These are phyloP conservation scores for Uromyces viciae-fabae DNA, from an alignment of 1,284 basidiomycete genomes.

Conservation along the genomic window DNA sequence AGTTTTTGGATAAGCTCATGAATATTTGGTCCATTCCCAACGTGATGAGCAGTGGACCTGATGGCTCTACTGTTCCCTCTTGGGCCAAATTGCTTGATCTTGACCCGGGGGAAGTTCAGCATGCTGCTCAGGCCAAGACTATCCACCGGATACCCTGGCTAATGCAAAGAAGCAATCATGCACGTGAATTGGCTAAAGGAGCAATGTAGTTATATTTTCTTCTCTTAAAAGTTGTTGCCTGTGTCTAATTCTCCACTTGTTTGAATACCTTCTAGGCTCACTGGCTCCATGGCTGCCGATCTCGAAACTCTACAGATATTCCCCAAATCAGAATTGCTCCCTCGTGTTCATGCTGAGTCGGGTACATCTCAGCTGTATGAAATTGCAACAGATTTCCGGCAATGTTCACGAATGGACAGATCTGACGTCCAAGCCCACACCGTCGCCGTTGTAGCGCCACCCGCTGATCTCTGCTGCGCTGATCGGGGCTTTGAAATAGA, in stretches of 20 bases:
- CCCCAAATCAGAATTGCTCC: slow-evolving; percentile 48
- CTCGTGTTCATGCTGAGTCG: slow-evolving; percentile 51
- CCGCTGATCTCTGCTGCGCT: slow-evolving; percentile 69
- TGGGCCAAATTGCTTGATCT: slow-evolving; percentile 44
- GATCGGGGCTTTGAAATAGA: slow-evolving; percentile 75
- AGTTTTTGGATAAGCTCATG: slow-evolving; percentile 69
- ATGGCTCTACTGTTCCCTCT: slow-evolving; percentile 57
- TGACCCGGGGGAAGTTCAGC: slow-evolving; percentile 33
- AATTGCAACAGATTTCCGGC: slow-evolving; percentile 67
- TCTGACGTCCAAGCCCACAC: slow-evolving; percentile 74
- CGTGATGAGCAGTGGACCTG: slow-evolving; percentile 61
- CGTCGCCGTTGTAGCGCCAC: slow-evolving; percentile 77
- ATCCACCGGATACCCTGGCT: slow-evolving; percentile 33
- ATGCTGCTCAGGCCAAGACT: slow-evolving; percentile 16
- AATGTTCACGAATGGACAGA: slow-evolving; percentile 73
- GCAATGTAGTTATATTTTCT: not conserved
- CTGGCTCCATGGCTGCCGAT: slow-evolving; percentile 32
- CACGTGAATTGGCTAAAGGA: slow-evolving; percentile 18
- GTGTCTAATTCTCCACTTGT: not conserved
- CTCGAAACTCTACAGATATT: slow-evolving; percentile 28
- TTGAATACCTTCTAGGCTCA: slow-evolving; percentile 5
- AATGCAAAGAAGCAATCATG: not conserved
- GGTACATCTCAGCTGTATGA: slow-evolving; percentile 62
- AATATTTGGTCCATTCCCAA: slow-evolving; percentile 79
- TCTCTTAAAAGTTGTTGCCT: not conserved